Percentiles rank a stretch among this genome's conserved stretches.
These are phyloP conservation scores for Elaeagnus macrophylla DNA, from an alignment of 306 rosid genomes.

Conservation along the genomic window DNA sequence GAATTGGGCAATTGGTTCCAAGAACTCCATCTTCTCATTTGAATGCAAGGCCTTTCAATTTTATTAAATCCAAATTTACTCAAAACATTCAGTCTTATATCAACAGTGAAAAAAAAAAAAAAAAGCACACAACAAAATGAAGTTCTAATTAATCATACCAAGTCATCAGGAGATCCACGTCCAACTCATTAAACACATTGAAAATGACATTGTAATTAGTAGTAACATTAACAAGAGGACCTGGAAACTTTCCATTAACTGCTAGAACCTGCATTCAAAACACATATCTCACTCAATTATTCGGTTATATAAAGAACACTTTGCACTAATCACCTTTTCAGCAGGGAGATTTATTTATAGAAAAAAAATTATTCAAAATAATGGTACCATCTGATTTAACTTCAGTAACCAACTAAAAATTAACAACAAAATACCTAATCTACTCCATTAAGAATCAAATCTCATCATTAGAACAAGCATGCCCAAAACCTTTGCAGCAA, in stretches of 20 bases:
- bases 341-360: no score
- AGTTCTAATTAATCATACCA: conserved; percentile 44
- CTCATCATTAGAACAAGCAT: neutral
- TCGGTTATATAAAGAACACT: neutral
- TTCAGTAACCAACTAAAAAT: neutral
- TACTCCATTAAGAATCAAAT: conserved; percentile 7
- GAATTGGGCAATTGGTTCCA: conserved; percentile 91
- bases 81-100: conserved; percentile 1
- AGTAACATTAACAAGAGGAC: conserved; percentile 60
- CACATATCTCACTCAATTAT: neutral
- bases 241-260: conserved; percentile 67
- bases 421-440: neutral
- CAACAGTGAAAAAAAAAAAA: neutral
- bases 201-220: conserved; percentile 61
- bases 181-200: conserved; percentile 61
- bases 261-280: conserved; percentile 60
- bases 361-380: neutral
- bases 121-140: neutral
- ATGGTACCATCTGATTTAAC: neutral
- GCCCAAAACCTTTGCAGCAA: neutral
- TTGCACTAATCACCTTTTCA: no score
- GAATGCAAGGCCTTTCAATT: conserved; percentile 65
- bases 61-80: conserved; percentile 7
- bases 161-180: conserved; percentile 62
- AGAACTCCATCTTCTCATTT: conserved; percentile 83